Percentiles rank a stretch among this genome's conserved stretches.
These are phyloP conservation scores for Microsporum audouinii DNA, from an alignment of 2,329 filamentous ascomycete genomes.

Conservation along the genomic window DNA sequence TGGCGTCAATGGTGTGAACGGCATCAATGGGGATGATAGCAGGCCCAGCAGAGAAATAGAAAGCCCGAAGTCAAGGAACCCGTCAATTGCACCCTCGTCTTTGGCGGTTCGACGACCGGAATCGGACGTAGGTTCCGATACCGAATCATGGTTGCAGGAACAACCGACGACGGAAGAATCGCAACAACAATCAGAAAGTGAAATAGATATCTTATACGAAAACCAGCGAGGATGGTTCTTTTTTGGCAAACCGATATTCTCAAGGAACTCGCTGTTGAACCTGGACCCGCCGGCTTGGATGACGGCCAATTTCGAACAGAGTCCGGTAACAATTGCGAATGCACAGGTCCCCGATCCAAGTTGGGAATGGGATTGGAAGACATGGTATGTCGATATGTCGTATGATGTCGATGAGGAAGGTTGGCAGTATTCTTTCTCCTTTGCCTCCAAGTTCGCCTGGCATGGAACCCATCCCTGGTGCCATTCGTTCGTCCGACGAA, in stretches of 20 bases:
- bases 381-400: slow-evolving; percentile 67
- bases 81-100: background rate
- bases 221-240: slow-evolving; percentile 87
- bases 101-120: background rate
- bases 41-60: slow-evolving; percentile 8
- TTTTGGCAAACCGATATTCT: slow-evolving; percentile 85
- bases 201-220: slow-evolving; percentile 84
- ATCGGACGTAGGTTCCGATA: slow-evolving; percentile 3
- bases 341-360: slow-evolving; percentile 88
- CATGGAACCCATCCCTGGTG: slow-evolving; percentile 83
- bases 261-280: slow-evolving; percentile 68
- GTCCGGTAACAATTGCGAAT: slow-evolving; percentile 62
- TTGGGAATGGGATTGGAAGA: slow-evolving; percentile 78
- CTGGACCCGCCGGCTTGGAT: slow-evolving; percentile 84
- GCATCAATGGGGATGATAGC: background rate
- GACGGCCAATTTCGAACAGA: slow-evolving; percentile 48
- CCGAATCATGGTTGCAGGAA: background rate
- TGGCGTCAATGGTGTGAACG: slow-evolving; percentile 9
- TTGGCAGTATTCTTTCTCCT: slow-evolving; percentile 93
- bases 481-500: slow-evolving; percentile 82
- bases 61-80: slow-evolving; percentile 5
- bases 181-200: slow-evolving; percentile 26
- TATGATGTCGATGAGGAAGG: slow-evolving; percentile 76
- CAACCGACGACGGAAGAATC: slow-evolving; percentile 12
- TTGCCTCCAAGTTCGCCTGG: slow-evolving; percentile 65